phyloP scores from a whole-genome alignment of 2,329 filamentous ascomycete species.

The Botrytis paeoniae region DNA sequence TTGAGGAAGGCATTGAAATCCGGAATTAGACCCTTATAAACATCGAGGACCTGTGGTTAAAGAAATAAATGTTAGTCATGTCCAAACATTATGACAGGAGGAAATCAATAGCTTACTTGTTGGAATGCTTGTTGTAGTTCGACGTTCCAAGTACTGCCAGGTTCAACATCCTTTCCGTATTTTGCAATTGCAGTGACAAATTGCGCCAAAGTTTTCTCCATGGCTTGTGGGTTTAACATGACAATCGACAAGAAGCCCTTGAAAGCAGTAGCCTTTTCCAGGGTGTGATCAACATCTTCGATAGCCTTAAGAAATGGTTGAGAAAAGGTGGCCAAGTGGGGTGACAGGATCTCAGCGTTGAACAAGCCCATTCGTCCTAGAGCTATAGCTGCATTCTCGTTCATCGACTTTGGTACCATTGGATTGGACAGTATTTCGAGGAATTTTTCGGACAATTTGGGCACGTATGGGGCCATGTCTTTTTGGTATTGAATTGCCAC shows the following conservation, averaged over 20 bases:
- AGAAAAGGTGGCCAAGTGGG: slow-evolving; percentile 76
- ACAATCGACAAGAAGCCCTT: slow-evolving; percentile 86
- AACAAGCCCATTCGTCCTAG: slow-evolving; percentile 82
- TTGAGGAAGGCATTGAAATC: slow-evolving; percentile 51
- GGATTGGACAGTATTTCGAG: slow-evolving; percentile 81
- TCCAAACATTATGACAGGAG: slow-evolving; percentile 8
- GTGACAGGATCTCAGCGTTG: slow-evolving; percentile 72
- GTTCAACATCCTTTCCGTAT: slow-evolving; percentile 62
- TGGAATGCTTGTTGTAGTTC: slow-evolving; percentile 37
- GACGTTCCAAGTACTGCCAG: slow-evolving; percentile 37
- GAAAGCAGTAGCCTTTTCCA: slow-evolving; percentile 93
- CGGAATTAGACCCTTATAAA: slow-evolving; percentile 54
- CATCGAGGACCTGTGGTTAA: slow-evolving; percentile 44
- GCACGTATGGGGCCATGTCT: slow-evolving; percentile 72
- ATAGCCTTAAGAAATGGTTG: slow-evolving; percentile 79
- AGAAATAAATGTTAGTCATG: slow-evolving; percentile 26
- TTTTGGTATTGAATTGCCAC: slow-evolving; percentile 78
- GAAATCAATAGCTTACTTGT: slow-evolving; percentile 22
- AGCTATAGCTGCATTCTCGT: slow-evolving; percentile 92
- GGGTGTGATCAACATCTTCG: slow-evolving; percentile 78
- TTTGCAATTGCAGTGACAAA: slow-evolving; percentile 83
- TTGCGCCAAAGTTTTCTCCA: slow-evolving; percentile 78
- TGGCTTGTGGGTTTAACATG: slow-evolving; percentile 80
- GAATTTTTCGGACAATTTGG: slow-evolving; percentile 72
- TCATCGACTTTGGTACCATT: slow-evolving; percentile 79